Conservation (phyloP, 2,329 filamentous ascomycete species). For the Metarhizium anisopliae region DNA sequence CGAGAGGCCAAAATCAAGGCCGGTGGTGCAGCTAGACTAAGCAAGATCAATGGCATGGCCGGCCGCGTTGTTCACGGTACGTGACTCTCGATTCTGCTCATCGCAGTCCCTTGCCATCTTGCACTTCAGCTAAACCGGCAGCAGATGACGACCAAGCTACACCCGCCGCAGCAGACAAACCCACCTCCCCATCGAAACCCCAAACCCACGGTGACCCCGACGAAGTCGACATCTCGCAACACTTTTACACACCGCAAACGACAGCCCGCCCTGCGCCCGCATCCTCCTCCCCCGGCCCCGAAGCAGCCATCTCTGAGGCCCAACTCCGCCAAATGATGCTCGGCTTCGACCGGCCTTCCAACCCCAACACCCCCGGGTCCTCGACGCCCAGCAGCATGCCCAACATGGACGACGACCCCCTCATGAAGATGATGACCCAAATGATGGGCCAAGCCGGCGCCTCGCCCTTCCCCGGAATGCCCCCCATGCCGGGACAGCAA, state of each 20-base stretch:
- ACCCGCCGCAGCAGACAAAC: neutral
- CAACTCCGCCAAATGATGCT: conserved; percentile 58
- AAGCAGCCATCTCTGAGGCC: conserved; percentile 41
- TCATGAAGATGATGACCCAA: conserved; percentile 64
- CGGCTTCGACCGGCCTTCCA: conserved; percentile 35
- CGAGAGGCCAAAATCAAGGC: conserved; percentile 71
- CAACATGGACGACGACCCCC: conserved; percentile 22
- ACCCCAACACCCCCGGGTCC: conserved; percentile 13
- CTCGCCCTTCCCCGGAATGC: conserved; percentile 27
- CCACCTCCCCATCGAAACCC: conserved; percentile 1
- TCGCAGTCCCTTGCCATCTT: neutral
- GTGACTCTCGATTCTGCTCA: neutral
- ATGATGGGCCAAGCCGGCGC: conserved; percentile 45
- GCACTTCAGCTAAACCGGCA: neutral
- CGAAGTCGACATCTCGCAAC: conserved; percentile 71
- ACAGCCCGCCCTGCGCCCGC: conserved; percentile 18
- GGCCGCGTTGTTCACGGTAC: conserved; percentile 26
- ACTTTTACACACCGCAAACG: conserved; percentile 52
- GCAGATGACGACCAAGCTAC: conserved; percentile 5
- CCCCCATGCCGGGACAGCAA: conserved; percentile 32
- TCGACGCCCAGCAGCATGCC: conserved; percentile 10
- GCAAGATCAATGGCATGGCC: conserved; percentile 66
- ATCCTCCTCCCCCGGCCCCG: conserved; percentile 9
- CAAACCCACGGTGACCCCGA: conserved; percentile 52
- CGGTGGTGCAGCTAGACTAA: conserved; percentile 59